Base-by-base conservation (phyloP, 108 stramenopile genomes). In the Nannochloropsis salina region DNA sequence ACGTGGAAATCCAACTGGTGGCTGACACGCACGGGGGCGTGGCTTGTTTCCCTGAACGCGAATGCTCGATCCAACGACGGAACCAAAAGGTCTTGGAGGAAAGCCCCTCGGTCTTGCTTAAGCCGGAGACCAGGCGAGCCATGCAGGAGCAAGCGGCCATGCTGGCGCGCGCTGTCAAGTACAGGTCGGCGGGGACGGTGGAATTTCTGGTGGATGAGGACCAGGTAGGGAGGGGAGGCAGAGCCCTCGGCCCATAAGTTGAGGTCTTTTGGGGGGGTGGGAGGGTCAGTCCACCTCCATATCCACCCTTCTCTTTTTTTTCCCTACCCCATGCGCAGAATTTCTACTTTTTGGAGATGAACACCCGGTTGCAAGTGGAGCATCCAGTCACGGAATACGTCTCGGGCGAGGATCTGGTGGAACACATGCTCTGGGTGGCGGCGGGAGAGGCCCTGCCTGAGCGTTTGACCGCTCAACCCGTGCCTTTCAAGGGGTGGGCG, bases 311-410 rank as follows among this genome's bases (percentile, higher is more conserved):
- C 21, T 43, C 85, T 20, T 21, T 85, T 80, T n/a, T 12, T 41
- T 88, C 94, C 83, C 3, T 6, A 4, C 61, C 61, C 61, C 6
- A n/a, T 74, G 61, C n/a, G 20, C 15, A 74, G 61, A 94, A 96
- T 86, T 98, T 98, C 86, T 99, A 96, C 86, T 99, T 99, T 91
- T 92, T 97, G 21, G 99, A 99, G 93, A 99, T 99, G 99, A 98
- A 93, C 88, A 92, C 90, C 2, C 84, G 91, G 41, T 79, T 91
- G 41, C 89, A 90, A 45, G 89, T 90, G 44, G 99, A 99, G 86
- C 99, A 99, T 92, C 97, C 97, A 42, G 93, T 99, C 15, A 98
- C 97, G 1, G 99, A 99, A 90, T 87, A 92, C 84, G 94, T 98
- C 41, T 93, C 95, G 9, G 95, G 93, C 45, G 84, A 94, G n/a